Evolutionary conservation across 345 rosid species (phyloP).

Genomic region (Populus simonii): DNA sequence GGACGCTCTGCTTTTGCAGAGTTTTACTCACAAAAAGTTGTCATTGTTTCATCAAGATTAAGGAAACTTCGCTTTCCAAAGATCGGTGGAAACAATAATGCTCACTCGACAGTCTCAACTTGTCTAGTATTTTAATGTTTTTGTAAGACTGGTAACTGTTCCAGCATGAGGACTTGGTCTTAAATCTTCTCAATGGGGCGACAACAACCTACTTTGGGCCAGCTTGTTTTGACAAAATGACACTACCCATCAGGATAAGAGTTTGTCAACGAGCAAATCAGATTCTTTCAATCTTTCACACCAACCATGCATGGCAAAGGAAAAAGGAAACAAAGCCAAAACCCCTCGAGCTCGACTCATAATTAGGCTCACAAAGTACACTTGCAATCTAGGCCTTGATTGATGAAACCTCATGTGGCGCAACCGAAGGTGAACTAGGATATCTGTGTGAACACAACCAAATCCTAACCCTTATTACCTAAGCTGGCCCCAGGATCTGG

Average conservation of each 20-base stretch:
- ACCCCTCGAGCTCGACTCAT: neutral
- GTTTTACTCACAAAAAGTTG: neutral
- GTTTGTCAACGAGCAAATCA: neutral
- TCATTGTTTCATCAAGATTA: neutral
- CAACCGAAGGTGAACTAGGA: neutral
- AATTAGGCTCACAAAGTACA: neutral
- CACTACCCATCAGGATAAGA: neutral
- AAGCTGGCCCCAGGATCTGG: neutral
- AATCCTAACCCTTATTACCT: neutral
- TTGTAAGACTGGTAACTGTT: neutral
- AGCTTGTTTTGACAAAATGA: slow-evolving; percentile 3
- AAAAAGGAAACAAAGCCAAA: neutral
- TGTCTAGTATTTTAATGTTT: neutral
- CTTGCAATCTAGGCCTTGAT: neutral
- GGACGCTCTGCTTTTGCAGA: too few species aligned
- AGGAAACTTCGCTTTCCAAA: slow-evolving; percentile 11
- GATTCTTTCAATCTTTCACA: neutral
- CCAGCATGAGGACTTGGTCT: slow-evolving; percentile 8
- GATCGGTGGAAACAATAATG: slow-evolving; percentile 6
- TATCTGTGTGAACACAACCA: neutral
- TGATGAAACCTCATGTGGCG: neutral
- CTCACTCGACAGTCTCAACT: slow-evolving; percentile 10
- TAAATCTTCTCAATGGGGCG: neutral
- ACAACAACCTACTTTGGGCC: slow-evolving; percentile 13
- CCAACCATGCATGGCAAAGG: neutral